Evolutionary conservation across 1,139 yeast genomes (phyloP), one percentile per base, ranked within the genome.

Genomic region (Yamadazyma blattariae): DNA sequence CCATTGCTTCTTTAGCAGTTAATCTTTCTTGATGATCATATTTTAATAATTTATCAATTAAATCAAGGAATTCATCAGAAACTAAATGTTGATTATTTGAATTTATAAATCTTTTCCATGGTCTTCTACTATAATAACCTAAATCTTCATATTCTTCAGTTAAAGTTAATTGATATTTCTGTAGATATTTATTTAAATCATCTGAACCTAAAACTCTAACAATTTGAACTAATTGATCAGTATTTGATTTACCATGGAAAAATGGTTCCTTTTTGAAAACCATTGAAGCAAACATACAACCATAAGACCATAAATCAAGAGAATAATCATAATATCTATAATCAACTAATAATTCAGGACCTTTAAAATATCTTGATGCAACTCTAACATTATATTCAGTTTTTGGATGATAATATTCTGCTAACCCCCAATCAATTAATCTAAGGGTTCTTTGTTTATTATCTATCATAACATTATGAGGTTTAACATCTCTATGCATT

Each of bases 401-500:
- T 16, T 95, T 95, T 6, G 89, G 85, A 56, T 94, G 98, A 59
- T 94, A 94, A 56, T 90, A 92, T 60, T 94, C 99, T 4, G 98
- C 98, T 40, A 94, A 71, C 9, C 99, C 99, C 98, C 98, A 94
- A 67, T 94, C 99, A 47, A 94, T 94, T 45, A 94, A 74, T 46
- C 97, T 76, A 47, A 94, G 67, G 41, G 67, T 68, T 50, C 77
- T 76, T 47, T 72, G 71, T 36, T 78, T 78, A 48, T 92, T 97
- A 59, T 94, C 98, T 54, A 94, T 94, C 97, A 94, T 92, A 32
- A 94, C 94, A 56, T 94, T 94, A 57, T 94, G 97, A 20, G 98
- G 98, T 61, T 94, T 94, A 43, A 94, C 98, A 61, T 94, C 99
- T 57, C 99, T 74, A 62, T 94, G 99, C 87, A 94, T 94, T 44